Evolutionary conservation across 257 asterid species (phyloP), one percentile per base, ranked within the genome.

Genomic region (Solanum raphanifolium): DNA sequence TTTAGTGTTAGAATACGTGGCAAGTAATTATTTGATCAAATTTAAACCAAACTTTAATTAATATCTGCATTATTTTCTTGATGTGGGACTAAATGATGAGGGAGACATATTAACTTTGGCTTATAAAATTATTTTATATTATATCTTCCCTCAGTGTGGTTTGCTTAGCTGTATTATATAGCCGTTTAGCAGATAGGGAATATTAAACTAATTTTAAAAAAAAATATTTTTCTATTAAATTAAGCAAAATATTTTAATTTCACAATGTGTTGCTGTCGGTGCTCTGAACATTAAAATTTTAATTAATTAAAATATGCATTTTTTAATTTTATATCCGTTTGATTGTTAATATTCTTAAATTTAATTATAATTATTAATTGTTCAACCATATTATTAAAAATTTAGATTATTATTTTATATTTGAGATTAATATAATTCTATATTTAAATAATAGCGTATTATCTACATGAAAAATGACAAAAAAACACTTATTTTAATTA

Each of bases 131-230:
- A 31, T 13, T 25, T 78, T 3, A 1, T 31, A 15, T 31, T 46
- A 18, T 81, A 81, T 46, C 55, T 34, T 38, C 15, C 73, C 65
- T 39, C 8, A 32, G 72, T 84, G 60, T 23, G 74, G 88, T 71
- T 69, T 20, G 12, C 86, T 89, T 90, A 87, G 91, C 92, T 91
- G 92, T 82, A 90, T 66, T 79, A 83, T 52, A 55, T 85, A 90
- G 91, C 89, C 88, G 89, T 90, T 85, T 36, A 69, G n/a, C 72
- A 12, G 52, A 39, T 13, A 34, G 84, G 76, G 13, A 86, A 10
- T 29, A 82, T 68, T 39, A 41, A 83, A 83, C 3, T 3, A 86
- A 25, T 13, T 13, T 25, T 5, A 13, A 5, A 48, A n/a, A 3
- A 7, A 16, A 7, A 41, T 13, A 39, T 3, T 2, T 29, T 25